Percentiles rank a stretch among this genome's conserved stretches.
These are phyloP conservation scores for Stagonosporopsis vannaccii DNA, from an alignment of 2,329 filamentous ascomycete genomes.

Conservation along the genomic window DNA sequence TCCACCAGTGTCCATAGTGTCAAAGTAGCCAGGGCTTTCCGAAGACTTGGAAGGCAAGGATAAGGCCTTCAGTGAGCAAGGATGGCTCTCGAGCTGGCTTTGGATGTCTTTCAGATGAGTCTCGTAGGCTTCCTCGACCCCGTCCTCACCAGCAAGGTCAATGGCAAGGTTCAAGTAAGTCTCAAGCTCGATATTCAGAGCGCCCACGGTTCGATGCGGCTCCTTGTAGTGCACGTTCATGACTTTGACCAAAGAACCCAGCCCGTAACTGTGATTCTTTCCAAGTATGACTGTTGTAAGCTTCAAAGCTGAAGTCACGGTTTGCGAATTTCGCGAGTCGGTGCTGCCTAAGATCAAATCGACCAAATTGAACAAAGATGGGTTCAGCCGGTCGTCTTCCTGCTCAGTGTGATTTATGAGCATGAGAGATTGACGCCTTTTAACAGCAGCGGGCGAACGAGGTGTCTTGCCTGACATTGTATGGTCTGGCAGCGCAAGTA, in stretches of 20 bases:
- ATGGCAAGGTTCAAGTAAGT: conserved; percentile 73
- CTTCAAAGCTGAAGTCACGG: conserved; percentile 86
- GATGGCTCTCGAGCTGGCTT: conserved; percentile 73
- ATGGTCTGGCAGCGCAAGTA: conserved; percentile 78
- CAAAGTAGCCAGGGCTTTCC: conserved; percentile 60
- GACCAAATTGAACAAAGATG: conserved; percentile 89
- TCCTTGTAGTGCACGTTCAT: conserved; percentile 63
- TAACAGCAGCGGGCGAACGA: conserved; percentile 68
- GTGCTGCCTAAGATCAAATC: conserved; percentile 89
- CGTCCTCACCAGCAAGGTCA: conserved; percentile 71
- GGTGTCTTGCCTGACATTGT: conserved; percentile 44
- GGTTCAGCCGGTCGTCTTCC: conserved; percentile 78
- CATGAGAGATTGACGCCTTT: conserved; percentile 88
- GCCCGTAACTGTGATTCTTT: conserved; percentile 86
- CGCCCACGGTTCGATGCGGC: conserved; percentile 72
- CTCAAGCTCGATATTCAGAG: conserved; percentile 77
- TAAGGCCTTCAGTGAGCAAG: conserved; percentile 74
- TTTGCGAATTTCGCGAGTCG: conserved; percentile 84
- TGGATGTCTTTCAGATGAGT: conserved; percentile 75
- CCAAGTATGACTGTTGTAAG: conserved; percentile 85
- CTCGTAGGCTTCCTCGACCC: conserved; percentile 77
- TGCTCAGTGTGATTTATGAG: conserved; percentile 80
- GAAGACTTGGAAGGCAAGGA: conserved; percentile 67
- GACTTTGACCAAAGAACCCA: conserved; percentile 76
- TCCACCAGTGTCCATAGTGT: conserved; percentile 57